Base-by-base conservation (phyloP, 176 grass and related monocot genomes). In the Carex parvula region DNA sequence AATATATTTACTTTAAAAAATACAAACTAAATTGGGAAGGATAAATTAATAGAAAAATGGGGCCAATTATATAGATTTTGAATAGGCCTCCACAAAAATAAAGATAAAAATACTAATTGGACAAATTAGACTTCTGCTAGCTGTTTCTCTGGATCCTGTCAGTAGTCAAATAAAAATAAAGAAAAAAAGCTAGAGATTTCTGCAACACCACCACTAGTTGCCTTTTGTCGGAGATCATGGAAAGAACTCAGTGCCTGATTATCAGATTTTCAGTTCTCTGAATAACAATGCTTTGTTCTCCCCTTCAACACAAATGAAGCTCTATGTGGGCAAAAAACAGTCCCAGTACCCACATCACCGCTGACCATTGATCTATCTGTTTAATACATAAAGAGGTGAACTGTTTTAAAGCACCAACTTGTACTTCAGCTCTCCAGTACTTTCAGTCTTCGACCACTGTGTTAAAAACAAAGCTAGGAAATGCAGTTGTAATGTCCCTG, bases 401-500 rank as follows among this genome's bases (percentile, higher is more conserved):
- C 63, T 67, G 33, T 17, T 35, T 37, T 32, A 42, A 35, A 42
- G 35, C n/a, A 41, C 12, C 17, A 14, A 24, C 50, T 77, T n/a
- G 24, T 50, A 80, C 44, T 30, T 30, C 13, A 32, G 48, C 72
- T 77, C 9, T 70, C 39, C 54, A 13, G 13, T 54, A 42, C 79
- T 82, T 22, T 94, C 46, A 94, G 63, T 97, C 91, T 86, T 97
- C 94, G 32, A 97, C 90, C 18, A 72, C 84, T 0, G 91, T 94
- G 44, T 97, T 90, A 86, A 97, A 94, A 66, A 97, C 90, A 84
- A 97, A 97, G 84, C 91, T 92, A 70, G 94, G 91, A 84, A 92
- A 97, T 64, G 75, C 90, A 2, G 91, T 94, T 1, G 94, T 97
- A 78, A 97, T 84, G 88, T 97, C 94, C 82, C 94, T 97, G 91